Evolutionary conservation across 78 protist species (phyloP).

Genomic region (Planoprotostelium fungivorum): DNA sequence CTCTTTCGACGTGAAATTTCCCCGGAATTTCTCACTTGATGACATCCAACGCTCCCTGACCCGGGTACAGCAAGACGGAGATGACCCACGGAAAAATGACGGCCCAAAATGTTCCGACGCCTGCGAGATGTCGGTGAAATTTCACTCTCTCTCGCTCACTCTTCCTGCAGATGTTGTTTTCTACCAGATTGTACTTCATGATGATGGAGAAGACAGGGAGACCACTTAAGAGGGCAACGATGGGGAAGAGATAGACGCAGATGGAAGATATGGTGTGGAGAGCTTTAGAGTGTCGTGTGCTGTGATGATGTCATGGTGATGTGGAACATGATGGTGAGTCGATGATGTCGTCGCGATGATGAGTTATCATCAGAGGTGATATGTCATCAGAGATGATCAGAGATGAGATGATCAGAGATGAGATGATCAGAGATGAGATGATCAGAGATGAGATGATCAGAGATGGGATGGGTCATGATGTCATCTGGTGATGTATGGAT

Average conservation of each 20-base stretch:
- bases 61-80: neutral
- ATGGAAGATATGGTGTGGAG: slow-evolving; percentile 27
- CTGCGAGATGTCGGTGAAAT: neutral
- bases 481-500: no score
- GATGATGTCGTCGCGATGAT: no score
- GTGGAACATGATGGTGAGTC: no score
- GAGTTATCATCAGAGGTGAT: no score
- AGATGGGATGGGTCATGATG: no score
- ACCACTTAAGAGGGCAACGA: slow-evolving; percentile 14
- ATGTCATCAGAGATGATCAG: no score
- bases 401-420: no score
- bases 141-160: no score
- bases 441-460: no score
- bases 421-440: no score
- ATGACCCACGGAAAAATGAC: neutral
- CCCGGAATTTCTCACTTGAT: neutral
- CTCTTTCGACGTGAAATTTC: neutral
- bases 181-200: slow-evolving; percentile 36
- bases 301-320: neutral
- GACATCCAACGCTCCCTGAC: neutral
- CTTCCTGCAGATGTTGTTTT: slow-evolving; percentile 15
- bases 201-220: slow-evolving; percentile 55
- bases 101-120: neutral
- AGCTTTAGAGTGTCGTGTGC: neutral
- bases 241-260: slow-evolving; percentile 47